phyloP scores from a whole-genome alignment of 306 rosid species.

The Acacia acuminata region DNA sequence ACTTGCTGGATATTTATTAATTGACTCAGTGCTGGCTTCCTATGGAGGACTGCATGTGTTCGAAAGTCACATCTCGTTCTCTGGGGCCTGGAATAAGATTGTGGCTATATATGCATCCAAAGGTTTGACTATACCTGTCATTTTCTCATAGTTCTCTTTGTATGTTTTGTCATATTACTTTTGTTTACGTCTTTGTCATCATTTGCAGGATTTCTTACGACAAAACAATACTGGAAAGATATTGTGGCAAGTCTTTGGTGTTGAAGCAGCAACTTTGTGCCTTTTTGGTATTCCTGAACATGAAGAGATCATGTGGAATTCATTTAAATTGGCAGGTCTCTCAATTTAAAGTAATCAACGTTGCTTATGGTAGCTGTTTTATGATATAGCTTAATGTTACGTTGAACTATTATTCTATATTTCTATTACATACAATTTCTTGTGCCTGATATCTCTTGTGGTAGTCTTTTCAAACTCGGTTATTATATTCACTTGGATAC shows the following conservation, averaged over 20 bases:
- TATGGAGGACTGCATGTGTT: constrained; percentile 88
- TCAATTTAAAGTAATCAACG: constrained; percentile 21
- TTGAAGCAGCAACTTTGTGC: constrained; percentile 79
- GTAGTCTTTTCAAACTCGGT: constrained; percentile 25
- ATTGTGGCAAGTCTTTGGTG: constrained; percentile 87
- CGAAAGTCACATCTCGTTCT: constrained; percentile 48
- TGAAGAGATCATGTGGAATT: constrained; percentile 89
- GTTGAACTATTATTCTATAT: neutral
- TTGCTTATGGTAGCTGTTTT: constrained; percentile 22
- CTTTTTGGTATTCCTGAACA: constrained; percentile 83
- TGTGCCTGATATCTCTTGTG: constrained; percentile 16
- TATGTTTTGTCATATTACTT: constrained; percentile 5
- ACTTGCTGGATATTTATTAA: neutral
- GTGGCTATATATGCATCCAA: constrained; percentile 98
- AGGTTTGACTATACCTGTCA: constrained; percentile 50
- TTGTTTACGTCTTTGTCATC: constrained; percentile 13
- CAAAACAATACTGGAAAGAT: constrained; percentile 94
- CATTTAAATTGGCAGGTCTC: constrained; percentile 78
- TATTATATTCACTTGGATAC: constrained; percentile 3
- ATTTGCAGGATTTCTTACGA: constrained; percentile 78
- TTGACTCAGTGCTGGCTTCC: constrained; percentile 89
- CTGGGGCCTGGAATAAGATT: constrained; percentile 70
- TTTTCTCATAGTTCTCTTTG: neutral
- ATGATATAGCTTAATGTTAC: constrained; percentile 11
- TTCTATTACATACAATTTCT: neutral